Base-by-base conservation (phyloP, 306 rosid species). In the Gleditsia sinensis region DNA sequence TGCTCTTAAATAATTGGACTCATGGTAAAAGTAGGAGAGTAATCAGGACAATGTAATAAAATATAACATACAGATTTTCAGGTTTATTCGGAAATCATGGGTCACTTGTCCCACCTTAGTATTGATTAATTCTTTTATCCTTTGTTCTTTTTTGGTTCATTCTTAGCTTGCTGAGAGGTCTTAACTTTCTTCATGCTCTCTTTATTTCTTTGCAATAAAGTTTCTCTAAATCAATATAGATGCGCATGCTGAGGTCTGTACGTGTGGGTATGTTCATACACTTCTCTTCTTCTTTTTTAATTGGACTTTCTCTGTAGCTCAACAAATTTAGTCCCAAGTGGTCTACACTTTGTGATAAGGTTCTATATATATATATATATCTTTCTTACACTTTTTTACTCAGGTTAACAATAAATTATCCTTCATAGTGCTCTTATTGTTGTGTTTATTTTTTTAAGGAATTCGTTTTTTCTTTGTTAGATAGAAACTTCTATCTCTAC, bases 341-440 rank as follows among this genome's bases (percentile, higher is more conserved):
- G 70, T 40, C 67, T 69, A 13, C 36, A 19, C 43, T 63, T 20
- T 13, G 2, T 46, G 16, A 17, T 48, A 23, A 6, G 55, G 39
- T 62, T 53, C 43, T 23, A 30, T 20, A 42, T 36, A 3, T 11
- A 37, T n/a, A 33, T 23, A 30, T 20, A 42, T 36, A 3, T 11
- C 48, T n/a, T 33, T 71, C 48, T 25, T 45, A 17, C 46, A 62
- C 23, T 54, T 75, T 48, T 59, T 51, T 24, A 43, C 40, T 69
- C 11, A 40, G 49, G 17, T 53, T 24, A 58, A 37, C 32, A 36
- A n/a, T 5, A 16, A 9, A 24, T 17, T 21, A 19, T 36, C 27
- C 53, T 67, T 56, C 33, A 28, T 45, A 16, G 7, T 69, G 53
- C 32, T 30, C 45, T 25, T 19, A 32, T 27, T 71, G 61, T 64